Conservation (phyloP, 495 filamentous ascomycete species). For the Penicillium coffeae region DNA sequence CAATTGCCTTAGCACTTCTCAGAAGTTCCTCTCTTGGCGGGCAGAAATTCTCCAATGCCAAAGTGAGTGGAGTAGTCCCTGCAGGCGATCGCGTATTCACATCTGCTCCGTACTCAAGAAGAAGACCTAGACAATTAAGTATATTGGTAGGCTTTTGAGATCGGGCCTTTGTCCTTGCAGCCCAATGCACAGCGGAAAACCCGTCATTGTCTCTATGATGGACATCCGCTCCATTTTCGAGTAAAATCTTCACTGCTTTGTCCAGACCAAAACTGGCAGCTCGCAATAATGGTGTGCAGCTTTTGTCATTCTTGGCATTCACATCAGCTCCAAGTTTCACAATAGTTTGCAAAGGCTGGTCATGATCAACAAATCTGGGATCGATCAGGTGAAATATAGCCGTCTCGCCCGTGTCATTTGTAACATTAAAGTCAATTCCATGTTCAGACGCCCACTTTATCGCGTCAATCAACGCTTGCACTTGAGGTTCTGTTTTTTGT, state of each 20-base stretch:
- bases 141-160: neutral
- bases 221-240: neutral
- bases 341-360: neutral
- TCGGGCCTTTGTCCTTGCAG: neutral
- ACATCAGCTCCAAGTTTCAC: neutral
- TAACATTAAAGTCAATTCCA: neutral
- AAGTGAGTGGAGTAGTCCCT: neutral
- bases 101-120: neutral
- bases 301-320: neutral
- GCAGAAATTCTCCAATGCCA: neutral
- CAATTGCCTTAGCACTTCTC: neutral
- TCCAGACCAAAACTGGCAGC: neutral
- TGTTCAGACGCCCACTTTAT: neutral
- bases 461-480: neutral
- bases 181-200: neutral
- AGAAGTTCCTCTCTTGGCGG: neutral
- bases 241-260: neutral
- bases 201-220: neutral
- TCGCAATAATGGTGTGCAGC: neutral
- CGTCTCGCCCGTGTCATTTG: neutral
- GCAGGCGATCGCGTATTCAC: neutral
- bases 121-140: neutral
- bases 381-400: neutral
- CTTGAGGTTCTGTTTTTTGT: neutral
- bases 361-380: neutral